Percentiles rank a stretch among this genome's conserved stretches.
Evolutionary conservation across 1,284 basidiomycete species (phyloP).

Genomic region (Wallemia mellicola): DNA sequence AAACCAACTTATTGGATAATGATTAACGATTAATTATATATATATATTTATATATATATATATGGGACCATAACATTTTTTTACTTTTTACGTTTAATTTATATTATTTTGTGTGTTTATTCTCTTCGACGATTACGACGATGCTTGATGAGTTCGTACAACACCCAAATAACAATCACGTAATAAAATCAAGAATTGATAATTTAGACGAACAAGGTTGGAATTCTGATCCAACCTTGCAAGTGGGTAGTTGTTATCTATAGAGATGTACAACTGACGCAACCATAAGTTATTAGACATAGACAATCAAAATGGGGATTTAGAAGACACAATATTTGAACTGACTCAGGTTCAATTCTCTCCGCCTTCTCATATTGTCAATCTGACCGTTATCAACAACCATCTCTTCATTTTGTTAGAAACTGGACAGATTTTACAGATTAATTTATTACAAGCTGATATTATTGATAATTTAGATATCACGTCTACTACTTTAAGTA

Average conservation of each 20-base stretch:
- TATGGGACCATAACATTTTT: not conserved
- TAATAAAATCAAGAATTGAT: not conserved
- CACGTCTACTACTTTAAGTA: slow-evolving; percentile 9
- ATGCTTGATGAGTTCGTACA: not conserved
- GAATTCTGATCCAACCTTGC: not conserved
- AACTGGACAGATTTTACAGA: slow-evolving; percentile 48
- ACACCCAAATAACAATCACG: not conserved
- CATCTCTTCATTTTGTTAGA: slow-evolving; percentile 50
- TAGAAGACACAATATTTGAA: slow-evolving; percentile 40
- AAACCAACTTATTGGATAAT: no score
- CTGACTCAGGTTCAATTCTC: slow-evolving; percentile 63
- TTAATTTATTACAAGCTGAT: slow-evolving; percentile 52
- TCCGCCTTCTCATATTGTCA: slow-evolving; percentile 45
- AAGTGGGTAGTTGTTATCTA: not conserved
- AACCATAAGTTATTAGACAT: not conserved
- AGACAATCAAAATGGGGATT: slow-evolving; percentile 3
- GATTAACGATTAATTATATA: no score
- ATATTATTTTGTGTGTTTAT: not conserved
- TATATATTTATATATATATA: no score
- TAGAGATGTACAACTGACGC: no score
- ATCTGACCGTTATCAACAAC: slow-evolving; percentile 55
- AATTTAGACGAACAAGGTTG: not conserved
- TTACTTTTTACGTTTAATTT: not conserved
- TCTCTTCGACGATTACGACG: not conserved
- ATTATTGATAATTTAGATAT: slow-evolving; percentile 48